Evolutionary conservation across 768 basidiomycete genomes (phyloP).

Genomic region (Naganishia friedmannii): DNA sequence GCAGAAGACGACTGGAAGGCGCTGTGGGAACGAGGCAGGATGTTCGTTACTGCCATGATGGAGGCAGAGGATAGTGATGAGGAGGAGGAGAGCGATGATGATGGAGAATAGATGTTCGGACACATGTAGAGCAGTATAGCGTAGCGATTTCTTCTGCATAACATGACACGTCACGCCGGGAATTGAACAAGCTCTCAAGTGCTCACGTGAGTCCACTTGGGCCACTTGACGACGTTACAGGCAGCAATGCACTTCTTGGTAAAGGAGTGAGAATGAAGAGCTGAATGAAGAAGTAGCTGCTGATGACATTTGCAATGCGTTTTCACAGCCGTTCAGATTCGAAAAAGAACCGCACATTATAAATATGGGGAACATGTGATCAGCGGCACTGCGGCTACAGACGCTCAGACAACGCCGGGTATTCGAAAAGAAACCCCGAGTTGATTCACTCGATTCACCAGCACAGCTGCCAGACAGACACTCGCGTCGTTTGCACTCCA

Average conservation of each 20-base stretch:
- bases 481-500: neutral
- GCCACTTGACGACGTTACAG: neutral
- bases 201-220: too few relatives aligned
- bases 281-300: too few relatives aligned
- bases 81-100: slow-evolving; percentile 28
- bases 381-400: slow-evolving; percentile 21
- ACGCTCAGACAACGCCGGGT: slow-evolving; percentile 24
- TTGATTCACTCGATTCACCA: neutral
- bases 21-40: slow-evolving; percentile 54
- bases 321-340: neutral
- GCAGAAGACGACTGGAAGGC: slow-evolving; percentile 58
- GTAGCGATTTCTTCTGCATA: neutral
- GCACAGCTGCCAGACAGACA: neutral
- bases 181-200: neutral
- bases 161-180: neutral
- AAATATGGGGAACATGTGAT: slow-evolving; percentile 8
- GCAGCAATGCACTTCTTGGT: too few relatives aligned
- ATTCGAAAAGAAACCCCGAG: slow-evolving; percentile 5
- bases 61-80: slow-evolving; percentile 61
- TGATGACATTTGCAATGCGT: neutral
- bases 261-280: neutral
- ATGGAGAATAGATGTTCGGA: slow-evolving; percentile 4
- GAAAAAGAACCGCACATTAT: neutral
- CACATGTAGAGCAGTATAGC: slow-evolving; percentile 7
- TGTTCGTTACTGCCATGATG: slow-evolving; percentile 78